Evolutionary conservation across 345 rosid species (phyloP).

Genomic region (Raphanus raphanistrum): DNA sequence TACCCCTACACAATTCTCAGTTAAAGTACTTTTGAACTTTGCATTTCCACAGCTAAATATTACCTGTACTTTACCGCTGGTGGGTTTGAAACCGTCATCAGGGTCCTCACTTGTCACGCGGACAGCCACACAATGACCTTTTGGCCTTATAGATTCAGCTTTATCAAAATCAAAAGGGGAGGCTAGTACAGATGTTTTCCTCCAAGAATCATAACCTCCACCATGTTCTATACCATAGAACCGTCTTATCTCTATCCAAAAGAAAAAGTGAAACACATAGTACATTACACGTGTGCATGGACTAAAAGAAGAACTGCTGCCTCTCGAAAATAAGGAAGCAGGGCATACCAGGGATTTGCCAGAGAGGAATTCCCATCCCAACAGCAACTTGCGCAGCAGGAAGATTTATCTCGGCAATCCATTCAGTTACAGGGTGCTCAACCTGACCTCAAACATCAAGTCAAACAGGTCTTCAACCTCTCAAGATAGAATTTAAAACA

Average conservation of each 20-base stretch:
- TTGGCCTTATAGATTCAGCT: slow-evolving; percentile 83
- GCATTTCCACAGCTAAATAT: slow-evolving; percentile 21
- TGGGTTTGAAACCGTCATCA: slow-evolving; percentile 99
- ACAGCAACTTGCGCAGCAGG: slow-evolving; percentile 99
- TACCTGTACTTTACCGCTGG: slow-evolving; percentile 99
- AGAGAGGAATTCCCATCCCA: slow-evolving; percentile 98
- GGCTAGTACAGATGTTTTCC: slow-evolving; percentile 67
- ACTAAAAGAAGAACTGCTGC: slow-evolving; percentile 8
- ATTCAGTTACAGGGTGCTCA: slow-evolving; percentile 99
- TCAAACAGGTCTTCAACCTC: slow-evolving; percentile 5
- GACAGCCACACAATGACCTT: slow-evolving; percentile 99
- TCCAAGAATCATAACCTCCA: slow-evolving; percentile 94
- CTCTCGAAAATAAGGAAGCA: slow-evolving; percentile 14
- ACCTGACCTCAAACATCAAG: slow-evolving; percentile 51
- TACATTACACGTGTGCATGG: slow-evolving; percentile 1
- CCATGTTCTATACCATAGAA: slow-evolving; percentile 94
- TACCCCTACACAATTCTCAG: slow-evolving; percentile 17
- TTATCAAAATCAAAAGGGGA: slow-evolving; percentile 83
- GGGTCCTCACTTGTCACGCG: slow-evolving; percentile 99
- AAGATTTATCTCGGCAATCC: slow-evolving; percentile 98
- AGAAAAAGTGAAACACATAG: slow-evolving; percentile 26
- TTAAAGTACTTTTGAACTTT: slow-evolving; percentile 13
- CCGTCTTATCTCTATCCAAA: slow-evolving; percentile 75
- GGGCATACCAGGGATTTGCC: slow-evolving; percentile 89
- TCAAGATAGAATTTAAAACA: neutral